Evolutionary conservation across 768 basidiomycete species (phyloP), one percentile per base, ranked within the genome.

Genomic region (Sarcomyxa edulis): DNA sequence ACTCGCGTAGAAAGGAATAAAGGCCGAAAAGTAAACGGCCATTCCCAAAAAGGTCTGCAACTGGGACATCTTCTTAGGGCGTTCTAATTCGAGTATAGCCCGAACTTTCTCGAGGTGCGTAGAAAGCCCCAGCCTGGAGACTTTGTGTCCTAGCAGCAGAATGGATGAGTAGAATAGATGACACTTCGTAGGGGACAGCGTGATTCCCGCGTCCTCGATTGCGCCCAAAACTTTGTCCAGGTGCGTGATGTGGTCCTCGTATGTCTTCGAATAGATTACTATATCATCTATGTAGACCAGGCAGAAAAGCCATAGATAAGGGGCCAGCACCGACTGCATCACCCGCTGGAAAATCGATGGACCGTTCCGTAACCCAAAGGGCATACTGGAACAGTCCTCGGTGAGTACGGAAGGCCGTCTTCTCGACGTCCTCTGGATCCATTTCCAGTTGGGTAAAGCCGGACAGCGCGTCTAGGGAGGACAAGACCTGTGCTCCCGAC

Each of bases 261-360:
- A n/a, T n/a, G 39, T 45, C 21, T 37, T 27, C 0, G 59, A 62
- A 35, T 53, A 68, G 0, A 68, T 51, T 0, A 69, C 54, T 2
- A 70, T 69, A 32, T 71, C 59, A 33, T 71, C 62, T 7, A 70
- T 66, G 33, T 69, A 71, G 0, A 69, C 66, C 9, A 65, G 33
- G 1, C 60, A 40, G 34, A 68, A 66, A 0, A 65, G 39, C 65
- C n/a, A n/a, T n/a, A n/a, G n/a, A n/a, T n/a, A n/a, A n/a, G n/a
- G n/a, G n/a, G n/a, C n/a, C n/a, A n/a, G n/a, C n/a, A n/a, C n/a
- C n/a, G n/a, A n/a, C n/a, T n/a, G n/a, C n/a, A n/a, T n/a, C n/a
- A n/a, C n/a, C 65, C 63, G 33, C 35, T 71, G 69, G 38, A 69
- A 69, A 0, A 66, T 51, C 1, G 58, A 49, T 10, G 33, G 33